Conservation (phyloP, 495 filamentous ascomycete genomes). For the Apodospora peruviana region DNA sequence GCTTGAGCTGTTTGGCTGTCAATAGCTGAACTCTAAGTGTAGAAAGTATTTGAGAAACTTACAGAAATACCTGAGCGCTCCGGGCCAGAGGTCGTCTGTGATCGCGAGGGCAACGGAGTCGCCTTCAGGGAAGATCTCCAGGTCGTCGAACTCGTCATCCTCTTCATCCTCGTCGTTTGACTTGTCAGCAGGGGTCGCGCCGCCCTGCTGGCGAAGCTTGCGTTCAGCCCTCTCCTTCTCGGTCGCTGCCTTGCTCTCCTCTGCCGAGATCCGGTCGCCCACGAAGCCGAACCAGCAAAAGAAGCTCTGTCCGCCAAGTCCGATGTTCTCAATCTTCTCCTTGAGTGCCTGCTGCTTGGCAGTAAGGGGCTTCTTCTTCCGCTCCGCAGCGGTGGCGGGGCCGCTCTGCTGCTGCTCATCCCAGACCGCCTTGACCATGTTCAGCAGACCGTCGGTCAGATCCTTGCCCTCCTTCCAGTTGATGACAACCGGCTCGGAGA, state of each 20-base stretch:
- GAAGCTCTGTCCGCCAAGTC: conserved; percentile 63
- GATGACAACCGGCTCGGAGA: conserved; percentile 79
- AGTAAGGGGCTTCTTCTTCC: conserved; percentile 12
- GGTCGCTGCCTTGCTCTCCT: conserved; percentile 56
- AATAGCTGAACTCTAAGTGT: neutral
- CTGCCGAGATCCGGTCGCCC: conserved; percentile 58
- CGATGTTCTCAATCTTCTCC: conserved; percentile 38
- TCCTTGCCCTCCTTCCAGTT: conserved; percentile 84
- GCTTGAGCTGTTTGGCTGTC: conserved; percentile 46
- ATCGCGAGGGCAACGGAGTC: conserved; percentile 74
- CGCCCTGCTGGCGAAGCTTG: conserved; percentile 49
- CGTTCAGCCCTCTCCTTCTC: conserved; percentile 54
- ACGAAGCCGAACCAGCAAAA: conserved; percentile 83
- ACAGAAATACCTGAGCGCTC: conserved; percentile 89
- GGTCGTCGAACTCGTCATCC: conserved; percentile 45
- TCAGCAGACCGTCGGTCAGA: conserved; percentile 71
- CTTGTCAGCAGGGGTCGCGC: conserved; percentile 48
- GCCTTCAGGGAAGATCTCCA: conserved; percentile 76
- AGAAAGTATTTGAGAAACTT: conserved; percentile 30
- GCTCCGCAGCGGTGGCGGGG: conserved; percentile 22
- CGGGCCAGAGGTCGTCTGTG: conserved; percentile 81
- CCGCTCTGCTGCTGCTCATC: conserved; percentile 52
- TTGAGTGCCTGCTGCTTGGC: conserved; percentile 36
- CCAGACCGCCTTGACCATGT: conserved; percentile 60
- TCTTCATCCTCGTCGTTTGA: conserved; percentile 50